phyloP scores from a whole-genome alignment of 2,329 filamentous ascomycete genomes.

The Hymenoscyphus salicellus region DNA sequence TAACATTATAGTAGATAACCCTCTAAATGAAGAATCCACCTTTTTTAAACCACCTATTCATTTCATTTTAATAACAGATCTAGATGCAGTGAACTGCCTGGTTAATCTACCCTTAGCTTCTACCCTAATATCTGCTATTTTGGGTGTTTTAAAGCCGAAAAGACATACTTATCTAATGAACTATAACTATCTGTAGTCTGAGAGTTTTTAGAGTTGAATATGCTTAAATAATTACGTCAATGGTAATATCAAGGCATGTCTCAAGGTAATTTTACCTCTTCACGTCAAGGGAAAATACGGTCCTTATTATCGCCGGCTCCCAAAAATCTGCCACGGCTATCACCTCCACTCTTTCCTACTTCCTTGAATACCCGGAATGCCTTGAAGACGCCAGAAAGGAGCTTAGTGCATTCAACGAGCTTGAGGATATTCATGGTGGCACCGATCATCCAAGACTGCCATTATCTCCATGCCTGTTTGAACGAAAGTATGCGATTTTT shows the following conservation, averaged over 20 bases:
- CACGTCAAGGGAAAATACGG: constrained; percentile 22
- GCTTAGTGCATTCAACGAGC: no score
- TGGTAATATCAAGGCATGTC: neutral
- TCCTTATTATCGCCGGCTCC: no score
- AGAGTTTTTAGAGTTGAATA: constrained; percentile 22
- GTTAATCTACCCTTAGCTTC: constrained; percentile 38
- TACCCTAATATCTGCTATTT: constrained; percentile 36
- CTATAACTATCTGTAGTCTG: constrained; percentile 11
- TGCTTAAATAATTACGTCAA: constrained; percentile 5
- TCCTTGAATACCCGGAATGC: no score
- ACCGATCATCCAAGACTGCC: no score
- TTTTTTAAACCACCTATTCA: constrained; percentile 39
- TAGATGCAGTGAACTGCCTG: constrained; percentile 34
- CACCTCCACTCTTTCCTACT: no score
- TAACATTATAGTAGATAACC: constrained; percentile 33
- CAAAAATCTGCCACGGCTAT: no score
- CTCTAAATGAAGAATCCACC: constrained; percentile 36
- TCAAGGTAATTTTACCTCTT: constrained; percentile 1
- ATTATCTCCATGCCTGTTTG: no score
- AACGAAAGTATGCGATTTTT: no score
- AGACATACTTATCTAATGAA: constrained; percentile 27
- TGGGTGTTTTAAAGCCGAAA: constrained; percentile 37
- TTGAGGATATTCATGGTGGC: no score
- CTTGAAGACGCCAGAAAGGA: no score
- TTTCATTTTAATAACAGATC: constrained; percentile 36